phyloP scores from a whole-genome alignment of 352 stramenopile genomes.

The Globisporangium spinosum region DNA sequence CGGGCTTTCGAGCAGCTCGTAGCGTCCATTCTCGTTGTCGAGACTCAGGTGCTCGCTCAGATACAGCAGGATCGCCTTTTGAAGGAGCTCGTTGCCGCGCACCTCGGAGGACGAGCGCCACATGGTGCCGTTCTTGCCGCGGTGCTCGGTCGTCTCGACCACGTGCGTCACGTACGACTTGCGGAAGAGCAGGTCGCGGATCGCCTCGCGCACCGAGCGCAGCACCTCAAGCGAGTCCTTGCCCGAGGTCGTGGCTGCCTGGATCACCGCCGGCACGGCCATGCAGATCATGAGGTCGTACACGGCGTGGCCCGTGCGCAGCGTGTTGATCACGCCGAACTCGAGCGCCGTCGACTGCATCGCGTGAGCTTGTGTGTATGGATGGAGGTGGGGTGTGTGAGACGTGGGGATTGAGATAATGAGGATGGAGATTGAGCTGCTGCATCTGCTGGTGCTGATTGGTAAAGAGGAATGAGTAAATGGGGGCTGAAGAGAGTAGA shows the following conservation, averaged over 20 bases:
- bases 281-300: constrained; percentile 59
- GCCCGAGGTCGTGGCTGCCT: constrained; percentile 27
- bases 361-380: not conserved
- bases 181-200: constrained; percentile 23
- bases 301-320: constrained; percentile 46
- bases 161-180: constrained; percentile 27
- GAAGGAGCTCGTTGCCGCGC: constrained; percentile 45
- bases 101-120: constrained; percentile 19
- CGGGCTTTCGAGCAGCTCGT: constrained; percentile 47
- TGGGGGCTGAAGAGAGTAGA: not conserved
- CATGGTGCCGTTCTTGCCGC: constrained; percentile 25
- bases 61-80: constrained; percentile 52
- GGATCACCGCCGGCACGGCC: constrained; percentile 47
- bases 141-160: constrained; percentile 40
- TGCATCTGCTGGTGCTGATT: not conserved
- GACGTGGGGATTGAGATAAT: not conserved
- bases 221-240: constrained; percentile 17
- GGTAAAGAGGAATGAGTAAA: not conserved
- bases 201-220: constrained; percentile 3
- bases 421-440: constrained; percentile 4
- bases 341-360: constrained; percentile 34
- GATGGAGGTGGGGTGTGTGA: not conserved
- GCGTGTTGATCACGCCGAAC: constrained; percentile 52
- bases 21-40: constrained; percentile 33
- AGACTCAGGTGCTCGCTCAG: constrained; percentile 39